A percentile compares a stretch with the other conserved stretches of the same genome.
These are phyloP conservation scores for Aspergillus persii DNA, from an alignment of 2,329 filamentous ascomycete genomes.

Conservation along the genomic window DNA sequence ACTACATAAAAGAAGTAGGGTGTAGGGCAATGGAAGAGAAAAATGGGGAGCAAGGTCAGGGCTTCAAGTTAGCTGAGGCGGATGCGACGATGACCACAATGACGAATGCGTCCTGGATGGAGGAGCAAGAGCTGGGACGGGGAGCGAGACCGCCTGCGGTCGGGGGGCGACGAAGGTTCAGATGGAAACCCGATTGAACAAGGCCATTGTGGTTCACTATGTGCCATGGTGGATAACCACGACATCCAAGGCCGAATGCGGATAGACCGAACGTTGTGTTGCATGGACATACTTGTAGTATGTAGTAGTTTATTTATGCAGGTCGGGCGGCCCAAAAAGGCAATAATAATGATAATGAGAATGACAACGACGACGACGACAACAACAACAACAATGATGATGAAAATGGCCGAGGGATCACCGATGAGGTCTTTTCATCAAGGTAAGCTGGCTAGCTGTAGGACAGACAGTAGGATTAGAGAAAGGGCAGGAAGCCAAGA, in stretches of 20 bases:
- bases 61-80: conserved; percentile 11
- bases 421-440: too few relatives aligned
- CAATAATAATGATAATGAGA: neutral
- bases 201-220: conserved; percentile 8
- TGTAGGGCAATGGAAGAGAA: neutral
- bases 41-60: neutral
- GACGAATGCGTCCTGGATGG: conserved; percentile 26
- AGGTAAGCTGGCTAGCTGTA: too few relatives aligned
- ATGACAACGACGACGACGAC: neutral
- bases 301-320: neutral
- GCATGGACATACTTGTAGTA: too few relatives aligned
- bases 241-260: conserved; percentile 16
- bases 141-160: conserved; percentile 13
- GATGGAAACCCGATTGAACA: conserved; percentile 8
- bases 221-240: conserved; percentile 4
- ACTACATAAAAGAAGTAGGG: conserved; percentile 26
- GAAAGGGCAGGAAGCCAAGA: too few relatives aligned
- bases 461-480: too few relatives aligned
- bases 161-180: conserved; percentile 7
- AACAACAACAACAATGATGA: too few relatives aligned
- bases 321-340: neutral
- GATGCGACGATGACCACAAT: conserved; percentile 25
- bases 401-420: too few relatives aligned
- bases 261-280: conserved; percentile 4
- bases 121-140: conserved; percentile 9